These are phyloP conservation scores for Lyophyllum atratum DNA, from an alignment of 768 basidiomycete species.

Conservation along the genomic window DNA sequence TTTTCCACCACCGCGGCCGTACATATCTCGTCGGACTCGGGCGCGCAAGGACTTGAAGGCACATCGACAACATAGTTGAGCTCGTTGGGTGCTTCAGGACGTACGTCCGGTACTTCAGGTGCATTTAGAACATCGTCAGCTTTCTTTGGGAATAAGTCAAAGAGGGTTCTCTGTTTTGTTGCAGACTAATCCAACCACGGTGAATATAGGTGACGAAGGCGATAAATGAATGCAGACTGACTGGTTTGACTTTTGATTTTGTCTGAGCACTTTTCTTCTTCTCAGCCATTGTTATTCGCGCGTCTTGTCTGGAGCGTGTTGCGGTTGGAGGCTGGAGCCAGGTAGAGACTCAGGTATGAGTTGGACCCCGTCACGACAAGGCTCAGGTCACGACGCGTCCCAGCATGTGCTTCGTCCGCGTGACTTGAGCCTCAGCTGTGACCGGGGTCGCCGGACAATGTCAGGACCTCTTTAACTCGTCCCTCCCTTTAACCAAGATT, in stretches of 20 bases:
- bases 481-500: too few species aligned
- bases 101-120: not conserved
- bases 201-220: conserved; percentile 3
- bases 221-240: conserved; percentile 18
- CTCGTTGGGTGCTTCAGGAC: not conserved
- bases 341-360: too few species aligned
- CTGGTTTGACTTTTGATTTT: conserved; percentile 27
- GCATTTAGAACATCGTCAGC: not conserved
- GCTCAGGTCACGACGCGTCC: too few species aligned
- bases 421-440: too few species aligned
- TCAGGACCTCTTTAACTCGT: too few species aligned
- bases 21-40: not conserved
- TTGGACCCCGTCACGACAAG: too few species aligned
- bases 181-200: conserved; percentile 8
- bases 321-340: not conserved
- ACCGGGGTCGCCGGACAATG: too few species aligned
- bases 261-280: conserved; percentile 22
- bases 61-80: not conserved
- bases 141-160: conserved; percentile 38
- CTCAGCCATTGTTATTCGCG: conserved; percentile 22
- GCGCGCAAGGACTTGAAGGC: not conserved
- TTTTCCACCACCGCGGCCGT: conserved; percentile 8
- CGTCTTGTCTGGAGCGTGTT: not conserved
- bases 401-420: too few species aligned
- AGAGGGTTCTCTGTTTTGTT: conserved; percentile 40